Evolutionary conservation across 352 stramenopile species (phyloP).

Genomic region (Blastocystis sp.): DNA sequence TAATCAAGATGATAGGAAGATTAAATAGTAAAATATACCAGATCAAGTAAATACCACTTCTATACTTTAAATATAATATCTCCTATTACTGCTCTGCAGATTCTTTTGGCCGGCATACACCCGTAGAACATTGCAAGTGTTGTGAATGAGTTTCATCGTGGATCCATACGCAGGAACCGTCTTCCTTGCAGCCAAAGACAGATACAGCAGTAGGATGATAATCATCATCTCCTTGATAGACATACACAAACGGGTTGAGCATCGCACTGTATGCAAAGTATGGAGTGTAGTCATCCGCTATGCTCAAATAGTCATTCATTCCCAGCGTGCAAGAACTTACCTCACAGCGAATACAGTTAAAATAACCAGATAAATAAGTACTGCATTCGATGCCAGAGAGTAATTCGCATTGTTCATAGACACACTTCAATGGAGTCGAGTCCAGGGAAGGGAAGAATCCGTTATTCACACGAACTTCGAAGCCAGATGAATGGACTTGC

Average conservation of each 20-base stretch:
- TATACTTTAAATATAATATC: background rate
- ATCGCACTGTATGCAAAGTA: background rate
- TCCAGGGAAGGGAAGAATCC: background rate
- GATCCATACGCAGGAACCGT: background rate
- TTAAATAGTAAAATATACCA: conserved; percentile 15
- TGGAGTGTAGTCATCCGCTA: background rate
- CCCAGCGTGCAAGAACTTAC: background rate
- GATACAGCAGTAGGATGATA: background rate
- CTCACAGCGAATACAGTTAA: background rate
- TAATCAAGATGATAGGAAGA: background rate
- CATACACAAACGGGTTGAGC: background rate
- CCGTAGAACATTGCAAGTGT: background rate
- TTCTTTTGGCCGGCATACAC: background rate
- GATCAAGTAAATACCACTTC: background rate
- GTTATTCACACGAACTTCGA: background rate
- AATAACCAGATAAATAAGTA: conserved; percentile 1
- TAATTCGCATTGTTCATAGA: background rate
- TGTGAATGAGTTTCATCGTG: background rate
- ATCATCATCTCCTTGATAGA: background rate
- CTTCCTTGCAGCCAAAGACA: background rate
- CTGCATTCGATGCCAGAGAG: background rate
- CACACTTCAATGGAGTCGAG: background rate
- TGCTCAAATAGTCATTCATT: background rate
- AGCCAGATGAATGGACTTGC: background rate
- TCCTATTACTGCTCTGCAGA: background rate